Percentiles rank a stretch among this genome's conserved stretches.
phyloP scores from a whole-genome alignment of 495 filamentous ascomycete species.

The Aspergillus bertholletiae region DNA sequence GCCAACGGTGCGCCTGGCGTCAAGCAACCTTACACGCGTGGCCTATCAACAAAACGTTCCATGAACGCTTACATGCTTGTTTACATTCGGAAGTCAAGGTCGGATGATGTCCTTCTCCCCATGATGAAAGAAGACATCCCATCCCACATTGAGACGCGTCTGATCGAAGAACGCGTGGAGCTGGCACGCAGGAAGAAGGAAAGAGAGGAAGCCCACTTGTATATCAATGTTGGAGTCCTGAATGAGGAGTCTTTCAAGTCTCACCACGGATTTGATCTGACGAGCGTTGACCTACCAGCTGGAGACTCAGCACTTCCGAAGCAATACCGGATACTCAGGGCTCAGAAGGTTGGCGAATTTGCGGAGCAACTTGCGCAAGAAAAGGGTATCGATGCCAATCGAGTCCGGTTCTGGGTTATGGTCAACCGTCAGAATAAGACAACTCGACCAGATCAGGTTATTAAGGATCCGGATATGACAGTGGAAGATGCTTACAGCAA shows the following conservation, averaged over 20 bases:
- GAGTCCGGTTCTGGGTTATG: conserved; percentile 89
- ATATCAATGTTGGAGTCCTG: conserved; percentile 76
- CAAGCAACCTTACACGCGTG: conserved; percentile 64
- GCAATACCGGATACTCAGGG: conserved; percentile 64
- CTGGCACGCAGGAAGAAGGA: conserved; percentile 76
- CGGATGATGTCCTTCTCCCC: conserved; percentile 75
- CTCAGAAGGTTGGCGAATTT: conserved; percentile 72
- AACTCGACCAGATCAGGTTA: conserved; percentile 79
- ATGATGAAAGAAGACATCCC: conserved; percentile 76
- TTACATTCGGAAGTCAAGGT: conserved; percentile 82
- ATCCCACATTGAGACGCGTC: conserved; percentile 68
- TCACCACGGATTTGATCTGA: conserved; percentile 84
- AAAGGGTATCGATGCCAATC: conserved; percentile 51
- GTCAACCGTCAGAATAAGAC: conserved; percentile 99
- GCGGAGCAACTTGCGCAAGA: conserved; percentile 65
- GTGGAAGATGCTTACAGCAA: conserved; percentile 75
- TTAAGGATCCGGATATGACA: conserved; percentile 71
- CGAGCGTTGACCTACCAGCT: conserved; percentile 65
- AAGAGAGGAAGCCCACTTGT: conserved; percentile 88
- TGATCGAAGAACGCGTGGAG: conserved; percentile 77
- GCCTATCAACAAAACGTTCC: conserved; percentile 63
- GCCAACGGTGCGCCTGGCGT: conserved; percentile 55
- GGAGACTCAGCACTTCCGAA: conserved; percentile 55
- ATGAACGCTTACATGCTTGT: conserved; percentile 98
- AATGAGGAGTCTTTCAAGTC: conserved; percentile 73